phyloP scores from a whole-genome alignment of 306 rosid species.

The Cyclanthera cordifolia region DNA sequence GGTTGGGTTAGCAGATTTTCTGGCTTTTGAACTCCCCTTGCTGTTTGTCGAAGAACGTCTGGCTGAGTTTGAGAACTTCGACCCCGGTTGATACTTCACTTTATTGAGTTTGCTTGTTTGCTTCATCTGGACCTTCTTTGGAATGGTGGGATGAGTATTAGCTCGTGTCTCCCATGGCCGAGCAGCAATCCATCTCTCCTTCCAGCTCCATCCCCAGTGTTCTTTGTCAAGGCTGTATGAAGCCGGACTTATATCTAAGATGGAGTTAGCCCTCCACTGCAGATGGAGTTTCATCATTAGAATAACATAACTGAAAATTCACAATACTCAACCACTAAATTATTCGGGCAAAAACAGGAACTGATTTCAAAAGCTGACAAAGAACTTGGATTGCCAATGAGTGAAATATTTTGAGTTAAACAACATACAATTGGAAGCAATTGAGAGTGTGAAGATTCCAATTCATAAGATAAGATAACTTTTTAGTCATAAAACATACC shows the following conservation, averaged over 20 bases:
- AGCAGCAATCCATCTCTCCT: constrained; percentile 74
- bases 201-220: constrained; percentile 93
- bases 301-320: neutral
- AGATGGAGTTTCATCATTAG: constrained; percentile 12
- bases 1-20: constrained; percentile 23
- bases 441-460: too few relatives aligned
- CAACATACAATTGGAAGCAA: too few relatives aligned
- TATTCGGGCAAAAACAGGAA: neutral
- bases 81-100: constrained; percentile 21
- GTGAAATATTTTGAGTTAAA: too few relatives aligned
- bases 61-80: constrained; percentile 15
- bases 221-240: constrained; percentile 46
- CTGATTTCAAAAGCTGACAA: neutral
- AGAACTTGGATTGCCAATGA: too few relatives aligned
- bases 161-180: constrained; percentile 75
- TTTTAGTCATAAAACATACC: too few relatives aligned
- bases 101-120: constrained; percentile 23
- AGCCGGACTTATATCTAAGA: constrained; percentile 53
- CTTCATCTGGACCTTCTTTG: constrained; percentile 36
- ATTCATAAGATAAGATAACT: too few relatives aligned
- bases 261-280: constrained; percentile 80
- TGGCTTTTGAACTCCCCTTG: constrained; percentile 36
- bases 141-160: constrained; percentile 25
- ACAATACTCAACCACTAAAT: neutral
- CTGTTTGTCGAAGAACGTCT: constrained; percentile 31